phyloP scores from a whole-genome alignment of 2,329 filamentous ascomycete genomes.

The Fusarium buxicola region DNA sequence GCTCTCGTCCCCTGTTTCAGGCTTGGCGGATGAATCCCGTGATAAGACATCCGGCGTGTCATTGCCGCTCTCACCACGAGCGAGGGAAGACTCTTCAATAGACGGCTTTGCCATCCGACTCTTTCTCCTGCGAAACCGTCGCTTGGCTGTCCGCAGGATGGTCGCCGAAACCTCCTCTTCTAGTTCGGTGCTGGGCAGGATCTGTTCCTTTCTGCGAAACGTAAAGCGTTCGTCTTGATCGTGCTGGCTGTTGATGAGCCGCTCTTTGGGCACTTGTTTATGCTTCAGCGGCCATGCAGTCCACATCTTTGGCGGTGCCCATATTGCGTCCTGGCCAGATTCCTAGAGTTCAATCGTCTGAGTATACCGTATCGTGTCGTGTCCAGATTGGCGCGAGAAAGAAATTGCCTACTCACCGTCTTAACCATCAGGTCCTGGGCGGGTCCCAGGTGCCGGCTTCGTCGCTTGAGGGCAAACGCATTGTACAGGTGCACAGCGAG shows the following conservation, averaged over 20 bases:
- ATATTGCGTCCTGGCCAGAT: constrained; percentile 51
- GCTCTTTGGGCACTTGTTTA: constrained; percentile 68
- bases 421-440: constrained; percentile 46
- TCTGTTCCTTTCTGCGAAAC: constrained; percentile 57
- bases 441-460: constrained; percentile 42
- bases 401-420: constrained; percentile 39
- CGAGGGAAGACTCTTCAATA: constrained; percentile 33
- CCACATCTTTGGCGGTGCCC: constrained; percentile 73
- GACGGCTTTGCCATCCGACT: constrained; percentile 33
- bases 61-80: constrained; percentile 17
- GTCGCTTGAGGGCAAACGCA: constrained; percentile 72
- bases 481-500: constrained; percentile 84
- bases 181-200: constrained; percentile 69
- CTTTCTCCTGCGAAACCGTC: constrained; percentile 62
- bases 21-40: constrained; percentile 33
- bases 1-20: constrained; percentile 33
- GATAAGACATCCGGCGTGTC: constrained; percentile 19
- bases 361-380: not conserved
- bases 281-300: constrained; percentile 85
- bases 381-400: not conserved
- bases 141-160: constrained; percentile 75
- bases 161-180: constrained; percentile 77
- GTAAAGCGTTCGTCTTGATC: constrained; percentile 65
- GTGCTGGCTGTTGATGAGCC: constrained; percentile 59
- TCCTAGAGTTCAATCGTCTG: constrained; percentile 37